phyloP scores from a whole-genome alignment of 495 filamentous ascomycete genomes.

The Trichoderma erinaceum region DNA sequence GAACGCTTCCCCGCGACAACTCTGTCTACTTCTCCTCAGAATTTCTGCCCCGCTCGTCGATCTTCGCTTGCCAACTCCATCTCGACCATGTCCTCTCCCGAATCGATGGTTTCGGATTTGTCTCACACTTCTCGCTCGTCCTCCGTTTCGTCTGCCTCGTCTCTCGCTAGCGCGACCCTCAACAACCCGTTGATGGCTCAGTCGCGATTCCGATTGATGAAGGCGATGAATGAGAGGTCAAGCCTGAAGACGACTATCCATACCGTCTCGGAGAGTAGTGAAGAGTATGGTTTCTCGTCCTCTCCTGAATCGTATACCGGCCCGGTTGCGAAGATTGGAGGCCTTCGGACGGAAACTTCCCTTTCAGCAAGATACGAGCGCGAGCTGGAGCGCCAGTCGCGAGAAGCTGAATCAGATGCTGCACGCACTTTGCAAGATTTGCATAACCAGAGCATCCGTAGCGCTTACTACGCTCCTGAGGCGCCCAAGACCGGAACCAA shows the following conservation, averaged over 20 bases:
- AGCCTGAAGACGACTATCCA: slow-evolving; percentile 41
- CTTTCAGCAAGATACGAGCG: slow-evolving; percentile 33
- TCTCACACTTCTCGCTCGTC: slow-evolving; percentile 69
- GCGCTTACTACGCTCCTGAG: slow-evolving; percentile 16
- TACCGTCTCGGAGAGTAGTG: slow-evolving; percentile 47
- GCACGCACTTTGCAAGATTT: slow-evolving; percentile 65
- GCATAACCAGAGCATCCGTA: slow-evolving; percentile 38
- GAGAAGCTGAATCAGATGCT: slow-evolving; percentile 43
- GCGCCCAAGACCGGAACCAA: slow-evolving; percentile 43
- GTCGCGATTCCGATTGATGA: slow-evolving; percentile 78
- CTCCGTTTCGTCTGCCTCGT: slow-evolving; percentile 66
- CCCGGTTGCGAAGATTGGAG: slow-evolving; percentile 45
- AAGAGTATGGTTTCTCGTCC: slow-evolving; percentile 49
- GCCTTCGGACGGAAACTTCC: slow-evolving; percentile 46
- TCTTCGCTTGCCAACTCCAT: slow-evolving; percentile 71
- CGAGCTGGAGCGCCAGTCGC: slow-evolving; percentile 39
- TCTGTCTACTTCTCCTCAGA: slow-evolving; percentile 47
- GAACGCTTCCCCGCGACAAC: slow-evolving; percentile 55
- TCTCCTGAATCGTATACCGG: slow-evolving; percentile 58
- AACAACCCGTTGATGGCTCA: slow-evolving; percentile 68
- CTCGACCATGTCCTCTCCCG: slow-evolving; percentile 76
- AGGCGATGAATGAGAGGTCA: slow-evolving; percentile 49
- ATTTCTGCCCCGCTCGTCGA: slow-evolving; percentile 57
- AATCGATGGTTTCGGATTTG: slow-evolving; percentile 84
- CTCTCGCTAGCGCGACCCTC: slow-evolving; percentile 57